A percentile compares a stretch with the other conserved stretches of the same genome.
These are phyloP conservation scores for Mortierella sp. DNA, from an alignment of 371 early-diverging fungal genomes.

Conservation along the genomic window DNA sequence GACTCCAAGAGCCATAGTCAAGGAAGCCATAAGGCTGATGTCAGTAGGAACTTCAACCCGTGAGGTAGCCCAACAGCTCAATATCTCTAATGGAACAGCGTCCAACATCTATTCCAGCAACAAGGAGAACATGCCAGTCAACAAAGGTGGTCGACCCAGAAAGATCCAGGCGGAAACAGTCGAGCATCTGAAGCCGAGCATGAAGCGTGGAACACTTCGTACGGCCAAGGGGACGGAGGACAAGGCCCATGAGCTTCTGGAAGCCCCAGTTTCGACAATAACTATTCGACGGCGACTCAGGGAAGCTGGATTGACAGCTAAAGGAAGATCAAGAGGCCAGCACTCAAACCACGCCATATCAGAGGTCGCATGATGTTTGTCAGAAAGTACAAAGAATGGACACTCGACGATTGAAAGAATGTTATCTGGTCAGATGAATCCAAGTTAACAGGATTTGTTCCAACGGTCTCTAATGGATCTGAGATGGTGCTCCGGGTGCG, in stretches of 20 bases:
- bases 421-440: constrained; percentile 55
- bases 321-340: constrained; percentile 25
- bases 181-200: neutral
- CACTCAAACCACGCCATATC: constrained; percentile 20
- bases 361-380: constrained; percentile 30
- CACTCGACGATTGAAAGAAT: constrained; percentile 35
- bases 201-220: neutral
- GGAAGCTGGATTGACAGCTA: neutral
- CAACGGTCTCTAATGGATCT: constrained; percentile 19
- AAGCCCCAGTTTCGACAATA: neutral
- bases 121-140: constrained; percentile 11
- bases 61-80: neutral
- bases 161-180: neutral
- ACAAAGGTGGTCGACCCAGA: constrained; percentile 11
- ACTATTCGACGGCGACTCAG: constrained; percentile 6
- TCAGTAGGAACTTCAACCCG: neutral
- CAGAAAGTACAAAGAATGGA: too few relatives aligned
- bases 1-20: neutral
- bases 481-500: too few relatives aligned
- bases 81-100: neutral
- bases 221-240: neutral
- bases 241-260: neutral
- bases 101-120: neutral
- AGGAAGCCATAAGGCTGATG: constrained; percentile 1
- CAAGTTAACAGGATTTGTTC: constrained; percentile 43